These are phyloP conservation scores for Cyclanthera cordifolia DNA, from an alignment of 306 rosid species.

Conservation along the genomic window DNA sequence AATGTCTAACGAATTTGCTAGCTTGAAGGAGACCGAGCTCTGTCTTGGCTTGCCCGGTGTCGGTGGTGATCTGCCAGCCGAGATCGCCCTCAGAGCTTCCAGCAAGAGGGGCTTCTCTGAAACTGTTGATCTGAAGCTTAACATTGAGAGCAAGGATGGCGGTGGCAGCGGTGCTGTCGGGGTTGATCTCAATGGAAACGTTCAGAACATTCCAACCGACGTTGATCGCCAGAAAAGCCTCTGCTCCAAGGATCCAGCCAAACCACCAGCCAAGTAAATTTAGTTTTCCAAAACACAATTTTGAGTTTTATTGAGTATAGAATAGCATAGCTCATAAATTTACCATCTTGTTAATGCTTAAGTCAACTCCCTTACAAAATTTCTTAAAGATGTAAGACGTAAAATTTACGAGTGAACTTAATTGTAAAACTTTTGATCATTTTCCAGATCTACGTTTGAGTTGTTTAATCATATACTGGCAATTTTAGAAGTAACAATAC, in stretches of 20 bases:
- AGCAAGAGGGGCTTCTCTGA: constrained; percentile 62
- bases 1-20: constrained; percentile 19
- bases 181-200: constrained; percentile 23
- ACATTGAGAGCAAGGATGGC: constrained; percentile 35
- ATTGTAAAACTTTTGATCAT: too few species aligned
- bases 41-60: constrained; percentile 56
- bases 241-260: constrained; percentile 37
- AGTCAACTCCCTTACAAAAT: too few species aligned
- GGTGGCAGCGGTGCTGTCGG: neutral
- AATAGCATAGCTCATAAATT: too few species aligned
- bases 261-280: constrained; percentile 56
- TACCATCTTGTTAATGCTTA: too few species aligned
- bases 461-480: too few species aligned
- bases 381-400: too few species aligned
- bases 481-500: too few species aligned
- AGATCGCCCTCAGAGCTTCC: constrained; percentile 27
- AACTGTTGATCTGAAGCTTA: constrained; percentile 59
- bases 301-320: neutral
- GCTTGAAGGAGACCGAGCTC: constrained; percentile 55
- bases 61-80: constrained; percentile 17
- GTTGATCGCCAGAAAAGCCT: constrained; percentile 30
- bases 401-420: too few species aligned
- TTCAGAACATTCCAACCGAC: constrained; percentile 21
- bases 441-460: too few species aligned
- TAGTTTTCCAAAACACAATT: neutral